Conservation (phyloP, 164 flowering plant genomes). For the Amborella trichopoda region DNA sequence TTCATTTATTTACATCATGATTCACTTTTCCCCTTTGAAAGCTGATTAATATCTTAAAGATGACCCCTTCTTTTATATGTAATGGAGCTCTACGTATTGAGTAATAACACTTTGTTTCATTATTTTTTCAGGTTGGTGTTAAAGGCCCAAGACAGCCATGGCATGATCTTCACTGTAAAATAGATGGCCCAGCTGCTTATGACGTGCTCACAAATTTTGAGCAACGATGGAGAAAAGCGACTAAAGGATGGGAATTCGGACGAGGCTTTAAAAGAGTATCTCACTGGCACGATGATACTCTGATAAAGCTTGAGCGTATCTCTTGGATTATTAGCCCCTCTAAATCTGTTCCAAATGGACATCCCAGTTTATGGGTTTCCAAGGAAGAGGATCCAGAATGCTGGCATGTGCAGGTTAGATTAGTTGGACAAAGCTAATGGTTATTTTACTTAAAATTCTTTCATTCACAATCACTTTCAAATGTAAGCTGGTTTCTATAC, state of each 20-base stretch:
- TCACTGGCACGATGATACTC: slow-evolving; percentile 62
- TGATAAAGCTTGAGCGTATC: slow-evolving; percentile 62
- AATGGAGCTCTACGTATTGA: background rate
- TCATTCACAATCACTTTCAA: slow-evolving; percentile 1
- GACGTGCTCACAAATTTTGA: slow-evolving; percentile 78
- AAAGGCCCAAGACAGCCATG: slow-evolving; percentile 87
- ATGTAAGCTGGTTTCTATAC: slow-evolving; percentile 7
- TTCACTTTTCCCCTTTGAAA: no score
- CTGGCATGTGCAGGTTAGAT: slow-evolving; percentile 81
- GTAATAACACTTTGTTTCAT: no score
- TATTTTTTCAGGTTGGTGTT: slow-evolving; percentile 27
- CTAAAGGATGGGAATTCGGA: slow-evolving; percentile 56
- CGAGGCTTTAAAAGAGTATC: slow-evolving; percentile 24
- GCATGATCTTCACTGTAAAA: slow-evolving; percentile 76
- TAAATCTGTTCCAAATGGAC: slow-evolving; percentile 13
- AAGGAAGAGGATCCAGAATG: slow-evolving; percentile 48
- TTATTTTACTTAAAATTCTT: slow-evolving; percentile 3
- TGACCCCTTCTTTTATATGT: slow-evolving; percentile 2
- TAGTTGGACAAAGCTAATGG: background rate
- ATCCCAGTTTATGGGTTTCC: slow-evolving; percentile 34
- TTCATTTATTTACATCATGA: no score
- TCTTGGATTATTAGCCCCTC: slow-evolving; percentile 85
- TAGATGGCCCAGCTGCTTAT: slow-evolving; percentile 86
- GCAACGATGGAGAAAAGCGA: slow-evolving; percentile 75
- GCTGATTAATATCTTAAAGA: background rate